A percentile compares a stretch with the other conserved stretches of the same genome.
These are phyloP conservation scores for Leishmania guyanensis DNA, from an alignment of 208 protist genomes.

Conservation along the genomic window DNA sequence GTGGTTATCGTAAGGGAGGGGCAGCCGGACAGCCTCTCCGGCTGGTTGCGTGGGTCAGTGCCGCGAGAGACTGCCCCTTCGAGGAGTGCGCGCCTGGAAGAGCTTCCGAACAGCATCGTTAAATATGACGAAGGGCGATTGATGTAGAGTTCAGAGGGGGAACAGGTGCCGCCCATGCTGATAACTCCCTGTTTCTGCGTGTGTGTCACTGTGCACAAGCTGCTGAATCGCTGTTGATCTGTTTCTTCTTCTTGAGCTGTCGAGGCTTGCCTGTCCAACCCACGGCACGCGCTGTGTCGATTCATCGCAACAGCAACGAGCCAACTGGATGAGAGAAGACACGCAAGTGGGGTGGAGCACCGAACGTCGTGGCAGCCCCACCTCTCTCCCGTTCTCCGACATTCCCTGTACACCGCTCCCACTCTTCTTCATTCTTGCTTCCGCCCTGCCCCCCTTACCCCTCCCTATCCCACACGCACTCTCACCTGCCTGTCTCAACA, in stretches of 20 bases:
- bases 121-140: conserved; percentile 35
- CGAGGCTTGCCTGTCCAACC: background rate
- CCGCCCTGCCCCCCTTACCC: background rate
- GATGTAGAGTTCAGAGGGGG: conserved; percentile 5
- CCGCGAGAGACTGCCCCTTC: conserved; percentile 27
- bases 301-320: no score
- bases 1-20: conserved; percentile 28
- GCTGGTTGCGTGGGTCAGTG: conserved; percentile 32
- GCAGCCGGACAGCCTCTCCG: conserved; percentile 34
- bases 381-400: background rate
- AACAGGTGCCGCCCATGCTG: background rate
- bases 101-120: conserved; percentile 41
- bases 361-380: background rate
- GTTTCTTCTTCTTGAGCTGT: background rate
- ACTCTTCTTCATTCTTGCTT: background rate
- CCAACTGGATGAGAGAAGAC: background rate
- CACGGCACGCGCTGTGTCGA: background rate
- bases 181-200: conserved; percentile 1
- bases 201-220: background rate
- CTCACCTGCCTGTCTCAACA: background rate
- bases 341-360: background rate
- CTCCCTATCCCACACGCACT: background rate
- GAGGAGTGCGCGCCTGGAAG: conserved; percentile 40
- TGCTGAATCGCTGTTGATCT: background rate
- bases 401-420: background rate